These are phyloP conservation scores for Cyberlindnera mrakii DNA, from an alignment of 805 yeast genomes.

Conservation along the genomic window DNA sequence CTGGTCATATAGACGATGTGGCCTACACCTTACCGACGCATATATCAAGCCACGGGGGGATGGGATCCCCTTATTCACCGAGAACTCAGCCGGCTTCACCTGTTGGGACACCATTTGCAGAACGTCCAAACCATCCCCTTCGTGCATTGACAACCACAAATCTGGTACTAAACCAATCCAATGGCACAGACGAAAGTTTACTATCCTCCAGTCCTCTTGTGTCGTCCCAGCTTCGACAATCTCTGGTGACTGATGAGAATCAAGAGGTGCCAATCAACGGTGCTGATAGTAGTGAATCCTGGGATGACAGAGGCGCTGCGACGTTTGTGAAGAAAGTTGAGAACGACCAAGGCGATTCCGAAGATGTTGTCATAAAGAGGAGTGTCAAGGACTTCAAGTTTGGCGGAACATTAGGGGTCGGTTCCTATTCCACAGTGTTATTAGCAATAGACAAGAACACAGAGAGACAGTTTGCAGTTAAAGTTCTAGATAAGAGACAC, in stretches of 20 bases:
- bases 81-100: conserved; percentile 20
- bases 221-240: conserved; percentile 3
- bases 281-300: conserved; percentile 1
- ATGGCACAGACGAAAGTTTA: conserved; percentile 21
- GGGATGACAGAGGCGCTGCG: conserved; percentile 50
- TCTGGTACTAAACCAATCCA: conserved; percentile 17
- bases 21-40: neutral
- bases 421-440: conserved; percentile 90
- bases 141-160: conserved; percentile 22
- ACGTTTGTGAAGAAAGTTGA: conserved; percentile 38
- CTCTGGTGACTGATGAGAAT: conserved; percentile 2
- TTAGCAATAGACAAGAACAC: conserved; percentile 79
- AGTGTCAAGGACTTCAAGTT: conserved; percentile 82
- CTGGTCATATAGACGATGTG: no score
- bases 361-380: conserved; percentile 44
- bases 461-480: conserved; percentile 71
- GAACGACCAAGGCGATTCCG: conserved; percentile 42
- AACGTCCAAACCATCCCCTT: conserved; percentile 20
- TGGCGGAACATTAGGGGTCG: conserved; percentile 88
- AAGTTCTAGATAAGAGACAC: conserved; percentile 69
- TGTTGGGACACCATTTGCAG: conserved; percentile 18
- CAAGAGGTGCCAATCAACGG: neutral
- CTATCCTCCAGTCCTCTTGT: conserved; percentile 11
- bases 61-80: conserved; percentile 3
- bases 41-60: neutral